phyloP scores from a whole-genome alignment of 176 grass and related monocot genomes.

The Thalia dealbata region DNA sequence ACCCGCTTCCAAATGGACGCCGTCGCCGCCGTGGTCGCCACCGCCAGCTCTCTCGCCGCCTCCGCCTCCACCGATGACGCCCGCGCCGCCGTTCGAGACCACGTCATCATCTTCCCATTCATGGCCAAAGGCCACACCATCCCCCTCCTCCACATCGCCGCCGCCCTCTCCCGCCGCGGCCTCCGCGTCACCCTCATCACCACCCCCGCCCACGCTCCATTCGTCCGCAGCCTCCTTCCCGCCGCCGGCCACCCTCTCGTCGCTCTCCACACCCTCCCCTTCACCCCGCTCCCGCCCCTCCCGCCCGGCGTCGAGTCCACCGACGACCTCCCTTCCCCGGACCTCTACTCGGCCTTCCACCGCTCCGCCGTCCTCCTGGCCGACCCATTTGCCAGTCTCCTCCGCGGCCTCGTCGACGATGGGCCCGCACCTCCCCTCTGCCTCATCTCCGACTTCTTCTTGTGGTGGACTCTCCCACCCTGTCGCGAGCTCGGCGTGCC shows the following conservation, averaged over 20 bases:
- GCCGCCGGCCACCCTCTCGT: constrained; percentile 6
- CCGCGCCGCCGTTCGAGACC: constrained; percentile 16
- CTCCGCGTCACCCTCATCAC: constrained; percentile 40
- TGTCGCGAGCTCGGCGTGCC: no score
- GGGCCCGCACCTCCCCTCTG: constrained; percentile 8
- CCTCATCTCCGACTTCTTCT: constrained; percentile 63
- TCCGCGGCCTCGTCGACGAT: constrained; percentile 18
- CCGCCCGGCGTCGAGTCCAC: constrained; percentile 40
- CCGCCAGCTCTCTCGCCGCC: no score
- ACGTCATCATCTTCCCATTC: constrained; percentile 64
- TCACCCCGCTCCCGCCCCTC: constrained; percentile 26
- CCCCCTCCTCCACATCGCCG: constrained; percentile 51
- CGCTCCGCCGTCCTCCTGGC: constrained; percentile 40
- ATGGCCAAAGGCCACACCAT: constrained; percentile 72
- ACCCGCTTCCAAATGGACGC: no score
- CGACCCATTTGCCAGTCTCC: constrained; percentile 27
- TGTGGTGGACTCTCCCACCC: constrained; percentile 19
- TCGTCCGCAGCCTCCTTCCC: constrained; percentile 23
- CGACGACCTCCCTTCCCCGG: constrained; percentile 23
- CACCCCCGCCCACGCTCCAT: constrained; percentile 38
- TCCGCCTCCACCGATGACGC: no score
- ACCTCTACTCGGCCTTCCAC: constrained; percentile 40
- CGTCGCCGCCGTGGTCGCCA: no score
- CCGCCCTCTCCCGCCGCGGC: constrained; percentile 23
- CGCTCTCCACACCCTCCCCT: constrained; percentile 31